Conservation (phyloP, 176 grass and related monocot species). For the Lolium rigidum region DNA sequence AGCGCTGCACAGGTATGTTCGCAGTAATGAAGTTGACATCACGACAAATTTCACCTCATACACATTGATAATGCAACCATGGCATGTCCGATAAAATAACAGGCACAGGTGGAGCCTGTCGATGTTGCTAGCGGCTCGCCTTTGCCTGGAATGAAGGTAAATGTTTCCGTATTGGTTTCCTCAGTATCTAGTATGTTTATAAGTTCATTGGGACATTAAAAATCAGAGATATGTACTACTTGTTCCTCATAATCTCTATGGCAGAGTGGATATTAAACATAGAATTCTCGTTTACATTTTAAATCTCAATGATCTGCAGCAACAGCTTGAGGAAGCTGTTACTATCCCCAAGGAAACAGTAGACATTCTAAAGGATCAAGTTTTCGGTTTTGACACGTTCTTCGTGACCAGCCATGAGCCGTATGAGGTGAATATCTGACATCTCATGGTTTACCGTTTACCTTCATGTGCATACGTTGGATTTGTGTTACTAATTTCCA, state of each 20-base stretch:
- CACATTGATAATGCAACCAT: neutral
- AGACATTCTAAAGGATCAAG: slow-evolving; percentile 97
- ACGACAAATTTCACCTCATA: neutral
- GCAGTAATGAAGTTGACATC: neutral
- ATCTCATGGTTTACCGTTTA: neutral
- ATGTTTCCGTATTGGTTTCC: neutral
- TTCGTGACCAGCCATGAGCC: slow-evolving; percentile 88
- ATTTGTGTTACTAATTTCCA: neutral
- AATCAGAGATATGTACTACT: neutral
- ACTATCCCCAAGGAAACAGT: slow-evolving; percentile 87
- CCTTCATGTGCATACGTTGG: neutral
- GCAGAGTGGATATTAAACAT: neutral
- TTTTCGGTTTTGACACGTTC: slow-evolving; percentile 97
- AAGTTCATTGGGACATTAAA: slow-evolving; percentile 1
- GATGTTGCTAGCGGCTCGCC: slow-evolving; percentile 86
- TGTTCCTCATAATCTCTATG: slow-evolving; percentile 26
- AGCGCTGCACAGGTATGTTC: slow-evolving; percentile 46
- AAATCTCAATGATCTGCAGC: slow-evolving; percentile 64
- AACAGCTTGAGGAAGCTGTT: slow-evolving; percentile 80
- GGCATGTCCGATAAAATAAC: slow-evolving; percentile 43
- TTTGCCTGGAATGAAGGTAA: slow-evolving; percentile 98
- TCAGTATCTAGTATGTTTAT: neutral
- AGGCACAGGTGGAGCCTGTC: slow-evolving; percentile 55
- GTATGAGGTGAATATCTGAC: slow-evolving; percentile 76
- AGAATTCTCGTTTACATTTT: slow-evolving; percentile 6